Evolutionary conservation across 352 stramenopile species (phyloP).

Genomic region (Globisporangium nagaii): DNA sequence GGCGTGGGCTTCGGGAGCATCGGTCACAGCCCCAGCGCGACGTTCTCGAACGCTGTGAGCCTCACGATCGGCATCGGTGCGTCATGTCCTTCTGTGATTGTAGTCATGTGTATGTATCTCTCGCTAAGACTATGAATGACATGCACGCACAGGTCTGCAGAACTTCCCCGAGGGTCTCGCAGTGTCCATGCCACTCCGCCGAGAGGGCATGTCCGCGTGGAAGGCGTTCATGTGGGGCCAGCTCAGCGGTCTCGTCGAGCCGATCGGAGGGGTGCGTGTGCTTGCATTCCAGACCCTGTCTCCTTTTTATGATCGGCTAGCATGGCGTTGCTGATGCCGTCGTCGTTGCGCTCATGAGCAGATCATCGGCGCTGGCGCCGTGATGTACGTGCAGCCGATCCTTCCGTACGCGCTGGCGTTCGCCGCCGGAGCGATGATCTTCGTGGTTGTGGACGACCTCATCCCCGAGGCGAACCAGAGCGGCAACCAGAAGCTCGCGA

Average conservation of each 20-base stretch:
- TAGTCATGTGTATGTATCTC: not conserved
- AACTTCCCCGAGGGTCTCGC: slow-evolving; percentile 89
- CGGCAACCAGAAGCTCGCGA: slow-evolving; percentile 85
- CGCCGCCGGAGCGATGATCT: slow-evolving; percentile 89
- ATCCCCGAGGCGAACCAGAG: slow-evolving; percentile 86
- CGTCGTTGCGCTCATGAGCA: slow-evolving; percentile 16
- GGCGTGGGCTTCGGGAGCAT: slow-evolving; percentile 88
- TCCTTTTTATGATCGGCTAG: not conserved
- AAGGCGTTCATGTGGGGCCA: slow-evolving; percentile 89
- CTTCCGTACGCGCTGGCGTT: slow-evolving; percentile 90
- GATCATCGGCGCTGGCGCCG: slow-evolving; percentile 76
- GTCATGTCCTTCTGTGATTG: not conserved
- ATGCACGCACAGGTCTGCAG: slow-evolving; percentile 44
- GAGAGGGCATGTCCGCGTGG: slow-evolving; percentile 79
- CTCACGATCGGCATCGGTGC: slow-evolving; percentile 81
- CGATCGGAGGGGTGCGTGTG: slow-evolving; percentile 75
- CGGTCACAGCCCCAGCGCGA: slow-evolving; percentile 60
- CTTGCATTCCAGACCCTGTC: too few relatives aligned
- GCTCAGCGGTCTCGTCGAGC: slow-evolving; percentile 86
- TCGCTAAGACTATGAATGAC: not conserved
- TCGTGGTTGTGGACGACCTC: slow-evolving; percentile 90
- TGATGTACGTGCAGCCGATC: slow-evolving; percentile 85
- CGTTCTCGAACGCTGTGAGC: slow-evolving; percentile 78
- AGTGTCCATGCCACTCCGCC: slow-evolving; percentile 83
- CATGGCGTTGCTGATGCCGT: slow-evolving; percentile 1